Conservation (phyloP, 176 grass and related monocot genomes). For the Lolium multiflorum region DNA sequence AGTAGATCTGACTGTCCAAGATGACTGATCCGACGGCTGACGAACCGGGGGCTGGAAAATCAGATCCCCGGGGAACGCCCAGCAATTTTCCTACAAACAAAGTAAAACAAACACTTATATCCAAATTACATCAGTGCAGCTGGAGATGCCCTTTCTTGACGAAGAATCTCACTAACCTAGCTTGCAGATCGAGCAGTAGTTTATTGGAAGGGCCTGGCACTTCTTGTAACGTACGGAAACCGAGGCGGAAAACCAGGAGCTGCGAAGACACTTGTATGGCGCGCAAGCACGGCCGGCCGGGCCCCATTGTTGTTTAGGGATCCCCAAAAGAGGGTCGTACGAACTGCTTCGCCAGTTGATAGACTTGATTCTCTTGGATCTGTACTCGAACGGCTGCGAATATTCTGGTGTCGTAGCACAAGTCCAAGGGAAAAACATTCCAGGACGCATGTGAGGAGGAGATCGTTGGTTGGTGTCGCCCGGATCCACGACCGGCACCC, state of each 20-base stretch:
- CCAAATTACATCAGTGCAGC: too few relatives aligned
- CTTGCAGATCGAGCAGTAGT: too few relatives aligned
- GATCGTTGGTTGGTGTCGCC: neutral
- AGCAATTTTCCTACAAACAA: too few relatives aligned
- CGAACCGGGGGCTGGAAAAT: too few relatives aligned
- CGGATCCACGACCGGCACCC: neutral
- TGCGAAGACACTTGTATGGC: slow-evolving; percentile 18
- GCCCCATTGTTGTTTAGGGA: slow-evolving; percentile 16
- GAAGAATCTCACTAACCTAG: neutral
- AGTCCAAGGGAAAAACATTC: slow-evolving; percentile 40
- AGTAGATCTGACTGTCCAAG: too few relatives aligned
- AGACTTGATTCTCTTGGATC: neutral
- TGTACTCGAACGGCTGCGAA: neutral
- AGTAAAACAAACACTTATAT: too few relatives aligned
- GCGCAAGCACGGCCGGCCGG: neutral
- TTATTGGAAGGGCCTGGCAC: too few relatives aligned
- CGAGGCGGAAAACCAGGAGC: neutral
- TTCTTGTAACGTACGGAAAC: neutral
- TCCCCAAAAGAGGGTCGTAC: slow-evolving; percentile 25
- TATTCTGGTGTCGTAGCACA: slow-evolving; percentile 30
- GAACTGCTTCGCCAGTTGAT: slow-evolving; percentile 32
- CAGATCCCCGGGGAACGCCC: too few relatives aligned
- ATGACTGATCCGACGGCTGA: too few relatives aligned
- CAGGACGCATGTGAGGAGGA: neutral
- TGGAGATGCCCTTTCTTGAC: neutral